A percentile compares a stretch with the other conserved stretches of the same genome.
Conservation (phyloP, 2,329 filamentous ascomycete genomes). For the Pezicula radicicola region DNA sequence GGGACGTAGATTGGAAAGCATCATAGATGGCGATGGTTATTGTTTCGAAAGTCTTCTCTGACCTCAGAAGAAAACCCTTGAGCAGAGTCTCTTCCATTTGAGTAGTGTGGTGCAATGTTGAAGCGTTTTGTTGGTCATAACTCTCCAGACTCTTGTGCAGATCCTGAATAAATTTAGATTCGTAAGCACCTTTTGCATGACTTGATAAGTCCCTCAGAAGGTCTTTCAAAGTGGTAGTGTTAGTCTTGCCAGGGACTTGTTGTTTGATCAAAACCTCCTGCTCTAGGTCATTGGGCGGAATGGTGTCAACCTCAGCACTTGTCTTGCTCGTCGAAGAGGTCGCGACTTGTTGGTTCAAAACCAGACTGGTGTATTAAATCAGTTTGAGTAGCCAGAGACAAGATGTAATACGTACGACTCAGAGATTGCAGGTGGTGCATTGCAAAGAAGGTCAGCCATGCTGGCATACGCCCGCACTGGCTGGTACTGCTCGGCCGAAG, state of each 20-base stretch:
- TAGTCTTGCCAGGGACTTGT: neutral
- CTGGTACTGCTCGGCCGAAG: neutral
- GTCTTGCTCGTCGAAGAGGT: no score
- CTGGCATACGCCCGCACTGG: neutral
- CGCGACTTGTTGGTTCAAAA: no score
- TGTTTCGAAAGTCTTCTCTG: no score
- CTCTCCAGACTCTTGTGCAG: constrained; percentile 10
- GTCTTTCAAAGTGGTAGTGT: constrained; percentile 4
- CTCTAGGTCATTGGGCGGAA: no score
- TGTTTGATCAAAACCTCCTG: neutral
- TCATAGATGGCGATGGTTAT: no score
- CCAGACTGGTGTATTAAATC: no score
- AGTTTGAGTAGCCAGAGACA: no score
- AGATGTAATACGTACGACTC: no score
- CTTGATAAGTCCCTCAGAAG: constrained; percentile 9
- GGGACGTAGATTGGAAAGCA: no score
- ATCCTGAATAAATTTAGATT: constrained; percentile 9
- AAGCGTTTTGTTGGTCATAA: constrained; percentile 17
- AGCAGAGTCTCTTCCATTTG: no score
- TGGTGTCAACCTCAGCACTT: no score
- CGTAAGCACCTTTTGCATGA: constrained; percentile 5
- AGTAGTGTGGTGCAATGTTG: neutral
- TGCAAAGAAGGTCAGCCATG: neutral
- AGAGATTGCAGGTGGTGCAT: neutral
- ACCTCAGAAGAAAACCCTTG: no score